Base-by-base conservation (phyloP, 805 yeast species). In the Sugiyamaella valdiviana region DNA sequence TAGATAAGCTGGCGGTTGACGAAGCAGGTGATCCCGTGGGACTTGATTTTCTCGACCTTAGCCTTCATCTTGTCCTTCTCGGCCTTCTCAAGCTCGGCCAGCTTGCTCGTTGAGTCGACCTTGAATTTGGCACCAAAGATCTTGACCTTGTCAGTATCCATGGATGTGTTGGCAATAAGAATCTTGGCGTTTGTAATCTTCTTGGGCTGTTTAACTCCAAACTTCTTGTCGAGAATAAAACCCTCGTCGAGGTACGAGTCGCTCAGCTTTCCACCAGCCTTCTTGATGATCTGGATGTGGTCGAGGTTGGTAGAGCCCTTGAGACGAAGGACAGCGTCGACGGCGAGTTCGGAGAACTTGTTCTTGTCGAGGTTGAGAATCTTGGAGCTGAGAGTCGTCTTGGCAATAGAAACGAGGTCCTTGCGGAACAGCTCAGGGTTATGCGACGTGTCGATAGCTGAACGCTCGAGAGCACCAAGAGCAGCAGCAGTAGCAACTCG, bases 211-310 rank as follows among this genome's bases (percentile, higher is more conserved):
- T 88, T 83, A 55, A 87, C 91, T 59, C 98, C 99, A 62, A 93
- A 91, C 64, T 79, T 80, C 70, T 93, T 93, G 64, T 85, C 86
- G 58, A 93, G 76, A 55, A 93, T 84, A 64, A 93, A 93, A 17
- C 99, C 99, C 63, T 91, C 96, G 67, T 91, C 99, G 49, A 93
- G 76, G 69, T 85, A 93, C 3, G 97, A 88, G 65, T 93, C 98
- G 12, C 85, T 71, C 58, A 93, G 74, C 62, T 84, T 83, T 48
- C 99, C 99, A 57, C 99, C 99, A 47, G 83, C 79, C 64, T 88
- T 90, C 67, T 90, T 89, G 60, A 93, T 85, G 58, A 93, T 79
- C 73, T 93, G 97, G 61, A 93, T 90, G 66, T 90, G 88, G 60
- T 87, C 95, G 57, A 89, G 77, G 63, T 91, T 83, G 6, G 95